Evolutionary conservation across 1,284 basidiomycete species (phyloP).

Genomic region (Irpex sp.): DNA sequence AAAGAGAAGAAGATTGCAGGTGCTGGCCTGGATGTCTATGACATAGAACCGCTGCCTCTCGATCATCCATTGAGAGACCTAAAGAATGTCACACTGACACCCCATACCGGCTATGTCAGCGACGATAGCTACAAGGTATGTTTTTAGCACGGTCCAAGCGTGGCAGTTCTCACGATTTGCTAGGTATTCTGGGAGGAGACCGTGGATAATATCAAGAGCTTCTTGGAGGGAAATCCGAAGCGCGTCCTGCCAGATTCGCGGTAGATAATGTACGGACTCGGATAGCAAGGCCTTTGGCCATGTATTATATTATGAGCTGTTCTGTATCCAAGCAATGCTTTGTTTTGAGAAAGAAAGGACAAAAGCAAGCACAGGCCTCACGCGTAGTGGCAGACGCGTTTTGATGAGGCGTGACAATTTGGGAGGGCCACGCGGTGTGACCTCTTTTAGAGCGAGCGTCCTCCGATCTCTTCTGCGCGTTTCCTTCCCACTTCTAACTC

Average conservation of each 20-base stretch:
- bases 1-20: conserved; percentile 46
- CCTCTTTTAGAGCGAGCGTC: conserved; percentile 16
- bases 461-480: conserved; percentile 19
- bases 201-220: conserved; percentile 52
- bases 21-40: conserved; percentile 60
- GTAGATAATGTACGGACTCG: background rate
- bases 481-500: conserved; percentile 21
- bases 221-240: conserved; percentile 37
- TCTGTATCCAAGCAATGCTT: background rate
- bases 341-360: background rate
- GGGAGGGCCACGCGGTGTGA: conserved; percentile 22
- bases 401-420: conserved; percentile 17
- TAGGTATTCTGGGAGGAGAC: conserved; percentile 33
- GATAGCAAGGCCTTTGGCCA: background rate
- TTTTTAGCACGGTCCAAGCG: background rate
- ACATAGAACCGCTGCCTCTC: conserved; percentile 56
- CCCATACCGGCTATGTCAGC: conserved; percentile 58
- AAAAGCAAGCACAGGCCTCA: background rate
- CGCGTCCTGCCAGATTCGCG: conserved; percentile 13
- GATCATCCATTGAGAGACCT: conserved; percentile 49
- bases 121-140: conserved; percentile 47
- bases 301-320: background rate
- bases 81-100: conserved; percentile 53
- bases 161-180: background rate
- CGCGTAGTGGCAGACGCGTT: background rate